These are phyloP conservation scores for Escovopsis sp. DNA, from an alignment of 2,329 filamentous ascomycete genomes.

Conservation along the genomic window DNA sequence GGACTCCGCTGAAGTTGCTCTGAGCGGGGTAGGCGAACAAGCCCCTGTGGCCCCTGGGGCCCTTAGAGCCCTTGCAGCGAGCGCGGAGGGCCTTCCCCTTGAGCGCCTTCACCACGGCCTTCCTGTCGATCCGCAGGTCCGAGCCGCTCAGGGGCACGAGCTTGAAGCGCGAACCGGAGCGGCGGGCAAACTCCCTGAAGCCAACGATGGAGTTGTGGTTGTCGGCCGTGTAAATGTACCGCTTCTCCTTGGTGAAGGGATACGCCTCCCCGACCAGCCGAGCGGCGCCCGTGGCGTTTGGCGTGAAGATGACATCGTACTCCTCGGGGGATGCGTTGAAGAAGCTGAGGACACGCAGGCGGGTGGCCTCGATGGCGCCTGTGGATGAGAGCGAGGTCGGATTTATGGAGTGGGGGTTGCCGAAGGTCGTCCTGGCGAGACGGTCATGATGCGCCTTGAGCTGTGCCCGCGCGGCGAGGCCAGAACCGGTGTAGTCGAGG, in stretches of 20 bases:
- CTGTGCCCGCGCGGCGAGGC: conserved; percentile 21
- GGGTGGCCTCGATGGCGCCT: conserved; percentile 16
- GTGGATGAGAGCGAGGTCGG: conserved; percentile 22
- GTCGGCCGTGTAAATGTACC: conserved; percentile 23
- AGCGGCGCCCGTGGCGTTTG: conserved; percentile 25
- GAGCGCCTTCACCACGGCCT: conserved; percentile 10
- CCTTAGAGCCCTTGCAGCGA: conserved; percentile 3
- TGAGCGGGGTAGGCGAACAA: conserved; percentile 32
- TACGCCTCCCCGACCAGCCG: conserved; percentile 26
- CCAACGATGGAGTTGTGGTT: conserved; percentile 30
- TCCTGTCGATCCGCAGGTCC: conserved; percentile 16
- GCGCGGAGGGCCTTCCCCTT: neutral
- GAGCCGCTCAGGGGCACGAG: conserved; percentile 17
- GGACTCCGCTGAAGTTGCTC: conserved; percentile 29
- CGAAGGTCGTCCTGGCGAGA: conserved; percentile 16
- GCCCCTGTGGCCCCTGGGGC: conserved; percentile 11
- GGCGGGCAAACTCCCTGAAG: conserved; percentile 21
- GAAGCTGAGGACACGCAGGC: conserved; percentile 17
- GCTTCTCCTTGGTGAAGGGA: conserved; percentile 13
- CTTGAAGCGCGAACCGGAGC: conserved; percentile 10
- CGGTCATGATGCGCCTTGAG: conserved; percentile 17
- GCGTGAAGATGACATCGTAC: conserved; percentile 25
- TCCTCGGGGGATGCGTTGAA: conserved; percentile 22
- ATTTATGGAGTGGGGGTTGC: conserved; percentile 26
- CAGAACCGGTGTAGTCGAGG: conserved; percentile 26